phyloP scores from a whole-genome alignment of 257 asterid genomes.

The Jacaranda copaia region DNA sequence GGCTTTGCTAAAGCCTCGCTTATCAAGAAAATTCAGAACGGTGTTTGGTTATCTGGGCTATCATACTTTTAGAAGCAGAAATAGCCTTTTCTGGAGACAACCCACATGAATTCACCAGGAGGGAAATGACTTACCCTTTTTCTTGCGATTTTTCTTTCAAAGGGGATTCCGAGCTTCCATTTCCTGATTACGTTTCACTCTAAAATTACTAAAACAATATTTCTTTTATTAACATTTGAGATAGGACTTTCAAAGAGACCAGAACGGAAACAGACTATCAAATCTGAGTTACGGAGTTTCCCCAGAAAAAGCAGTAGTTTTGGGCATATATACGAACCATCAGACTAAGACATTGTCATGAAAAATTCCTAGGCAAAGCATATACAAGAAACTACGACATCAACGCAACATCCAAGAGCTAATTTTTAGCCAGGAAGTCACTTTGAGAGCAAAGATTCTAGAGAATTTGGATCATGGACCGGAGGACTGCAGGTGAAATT shows the following conservation, averaged over 20 bases:
- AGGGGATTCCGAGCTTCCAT: too few species aligned
- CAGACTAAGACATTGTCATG: neutral
- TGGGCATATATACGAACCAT: neutral
- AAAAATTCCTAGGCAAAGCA: neutral
- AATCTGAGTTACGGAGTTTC: too few species aligned
- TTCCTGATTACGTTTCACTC: too few species aligned
- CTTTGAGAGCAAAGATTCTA: slow-evolving; percentile 52
- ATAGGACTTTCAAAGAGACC: too few species aligned
- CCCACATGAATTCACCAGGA: slow-evolving; percentile 37
- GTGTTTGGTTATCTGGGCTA: slow-evolving; percentile 28
- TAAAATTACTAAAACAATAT: too few species aligned
- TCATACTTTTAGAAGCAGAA: slow-evolving; percentile 33
- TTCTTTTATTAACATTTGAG: too few species aligned
- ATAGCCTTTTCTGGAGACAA: slow-evolving; percentile 37
- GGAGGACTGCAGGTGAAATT: slow-evolving; percentile 87
- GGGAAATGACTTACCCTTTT: slow-evolving; percentile 5
- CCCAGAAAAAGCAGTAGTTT: neutral
- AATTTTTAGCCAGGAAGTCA: slow-evolving; percentile 28
- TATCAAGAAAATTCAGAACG: slow-evolving; percentile 29
- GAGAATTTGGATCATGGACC: slow-evolving; percentile 54
- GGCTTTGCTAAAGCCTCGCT: slow-evolving; percentile 39
- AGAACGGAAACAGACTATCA: too few species aligned
- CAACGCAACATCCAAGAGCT: neutral
- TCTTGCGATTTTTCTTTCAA: neutral
- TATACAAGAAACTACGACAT: neutral